Evolutionary conservation across 345 rosid species (phyloP), one percentile per base, ranked within the genome.

Genomic region (Syzygium grande): DNA sequence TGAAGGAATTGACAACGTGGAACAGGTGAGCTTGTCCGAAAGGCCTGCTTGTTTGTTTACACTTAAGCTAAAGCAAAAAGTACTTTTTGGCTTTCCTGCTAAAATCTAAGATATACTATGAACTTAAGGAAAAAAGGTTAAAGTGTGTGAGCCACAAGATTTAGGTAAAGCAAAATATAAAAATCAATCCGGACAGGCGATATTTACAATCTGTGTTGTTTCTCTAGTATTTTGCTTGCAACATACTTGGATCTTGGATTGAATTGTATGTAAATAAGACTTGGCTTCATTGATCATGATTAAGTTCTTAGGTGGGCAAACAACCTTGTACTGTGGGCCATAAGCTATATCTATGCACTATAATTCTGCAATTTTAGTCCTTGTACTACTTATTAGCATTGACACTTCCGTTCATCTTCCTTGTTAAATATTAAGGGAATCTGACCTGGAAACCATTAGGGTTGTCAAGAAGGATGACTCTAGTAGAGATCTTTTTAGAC

Each of bases 1-100:
- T 88, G 93, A 84, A 79, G 99, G 98, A 27, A 88, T 97, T 52
- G 95, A 94, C 55, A 88, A 94, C 13, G 94, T 94, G 59, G 98
- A 97, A 27, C 91, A 96, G 96, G 98, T 96, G 87, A 90, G 89
- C 78, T 25, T 77, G 52, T 29, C 41, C 34, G 53, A 30, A 61
- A 61, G 30, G 51, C 65, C 51, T 55, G 51, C 65, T 30, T 55
- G 16, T 83, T 54, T 84, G 51, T 30, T 58, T 56, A 14, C 65
- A 16, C 83, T 38, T 38, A 6, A 73, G 49, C 49, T 38, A 73
- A 9, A 19, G 80, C 49, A 11, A 73, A 38, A 41, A 38, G 5
- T 55, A 10, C 49, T 19, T 73, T 23, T 58, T 38, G 1, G 4
- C 27, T 73, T 73, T 73, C 49, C 49, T 1, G 25, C 83, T 49